phyloP scores from a whole-genome alignment of 192 early-diverging fungal genomes.

The Linnemannia hyalina region DNA sequence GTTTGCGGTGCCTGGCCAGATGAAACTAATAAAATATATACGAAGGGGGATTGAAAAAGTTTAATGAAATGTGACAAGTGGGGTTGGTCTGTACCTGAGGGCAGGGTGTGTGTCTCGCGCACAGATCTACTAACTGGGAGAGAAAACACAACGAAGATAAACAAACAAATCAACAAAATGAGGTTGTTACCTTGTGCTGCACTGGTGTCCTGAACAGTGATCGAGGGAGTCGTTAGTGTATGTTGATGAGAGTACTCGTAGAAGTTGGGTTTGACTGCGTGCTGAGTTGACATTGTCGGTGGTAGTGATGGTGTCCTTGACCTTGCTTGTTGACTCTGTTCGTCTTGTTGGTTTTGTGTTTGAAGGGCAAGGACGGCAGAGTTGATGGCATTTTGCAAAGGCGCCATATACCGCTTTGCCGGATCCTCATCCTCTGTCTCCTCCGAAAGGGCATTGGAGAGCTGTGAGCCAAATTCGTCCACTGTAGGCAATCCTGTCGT shows the following conservation, averaged over 20 bases:
- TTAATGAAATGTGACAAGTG: neutral
- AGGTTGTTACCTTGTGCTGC: neutral
- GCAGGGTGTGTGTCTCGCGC: neutral
- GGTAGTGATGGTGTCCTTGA: neutral
- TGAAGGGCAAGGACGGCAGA: slow-evolving; percentile 46
- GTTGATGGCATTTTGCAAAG: slow-evolving; percentile 32
- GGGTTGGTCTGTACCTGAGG: neutral
- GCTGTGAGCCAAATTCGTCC: slow-evolving; percentile 29
- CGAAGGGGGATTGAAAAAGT: neutral
- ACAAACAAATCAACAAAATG: neutral
- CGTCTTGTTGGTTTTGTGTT: slow-evolving; percentile 9
- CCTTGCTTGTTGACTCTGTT: neutral
- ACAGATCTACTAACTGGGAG: neutral
- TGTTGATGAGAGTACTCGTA: slow-evolving; percentile 7
- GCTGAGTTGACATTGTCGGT: neutral
- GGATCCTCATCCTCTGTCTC: slow-evolving; percentile 51
- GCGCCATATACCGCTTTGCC: slow-evolving; percentile 41
- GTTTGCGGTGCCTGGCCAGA: neutral
- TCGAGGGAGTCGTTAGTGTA: neutral
- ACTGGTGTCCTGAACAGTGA: slow-evolving; percentile 6
- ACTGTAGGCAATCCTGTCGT: slow-evolving; percentile 23
- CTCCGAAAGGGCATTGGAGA: slow-evolving; percentile 32
- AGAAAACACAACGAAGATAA: neutral
- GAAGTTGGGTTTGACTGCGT: neutral
- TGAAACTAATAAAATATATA: neutral